A percentile compares a stretch with the other conserved stretches of the same genome.
These are phyloP conservation scores for Colletotrichum noveboracense DNA, from an alignment of 2,329 filamentous ascomycete species.

Conservation along the genomic window DNA sequence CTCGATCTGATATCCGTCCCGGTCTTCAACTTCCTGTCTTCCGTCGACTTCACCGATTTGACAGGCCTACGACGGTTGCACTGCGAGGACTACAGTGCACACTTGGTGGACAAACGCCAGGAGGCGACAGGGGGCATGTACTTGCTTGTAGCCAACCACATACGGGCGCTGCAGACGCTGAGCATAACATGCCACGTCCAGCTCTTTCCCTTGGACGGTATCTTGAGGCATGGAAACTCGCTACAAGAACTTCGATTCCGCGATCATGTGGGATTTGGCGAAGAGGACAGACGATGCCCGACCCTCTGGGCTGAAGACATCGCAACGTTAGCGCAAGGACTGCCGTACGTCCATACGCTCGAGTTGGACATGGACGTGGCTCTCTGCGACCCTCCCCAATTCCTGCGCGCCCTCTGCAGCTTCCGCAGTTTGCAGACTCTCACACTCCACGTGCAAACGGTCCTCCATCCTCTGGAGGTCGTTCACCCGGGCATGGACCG, in stretches of 20 bases:
- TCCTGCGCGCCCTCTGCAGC: slow-evolving; percentile 41
- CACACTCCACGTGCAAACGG: slow-evolving; percentile 50
- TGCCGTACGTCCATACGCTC: slow-evolving; percentile 41
- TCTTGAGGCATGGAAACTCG: slow-evolving; percentile 41
- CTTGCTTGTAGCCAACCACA: slow-evolving; percentile 40
- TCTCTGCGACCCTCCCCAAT: slow-evolving; percentile 36
- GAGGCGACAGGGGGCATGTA: slow-evolving; percentile 46
- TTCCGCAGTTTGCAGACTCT: slow-evolving; percentile 46
- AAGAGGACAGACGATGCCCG: slow-evolving; percentile 46
- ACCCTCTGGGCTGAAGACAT: slow-evolving; percentile 42
- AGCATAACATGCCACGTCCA: slow-evolving; percentile 46
- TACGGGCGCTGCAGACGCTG: slow-evolving; percentile 41
- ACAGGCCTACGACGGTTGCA: slow-evolving; percentile 39
- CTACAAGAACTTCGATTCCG: slow-evolving; percentile 46
- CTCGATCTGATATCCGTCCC: slow-evolving; percentile 50
- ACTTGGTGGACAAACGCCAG: slow-evolving; percentile 38
- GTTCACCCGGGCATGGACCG: slow-evolving; percentile 33
- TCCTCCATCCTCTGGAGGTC: slow-evolving; percentile 36
- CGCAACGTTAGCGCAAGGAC: slow-evolving; percentile 31
- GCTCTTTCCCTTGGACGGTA: slow-evolving; percentile 43
- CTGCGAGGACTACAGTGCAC: slow-evolving; percentile 51
- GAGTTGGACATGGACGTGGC: slow-evolving; percentile 54
- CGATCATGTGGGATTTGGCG: slow-evolving; percentile 50
- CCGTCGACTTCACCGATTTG: slow-evolving; percentile 43
- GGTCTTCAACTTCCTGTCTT: slow-evolving; percentile 47